phyloP scores from a whole-genome alignment of 2,329 filamentous ascomycete genomes.

The Trichophyton rubrum region DNA sequence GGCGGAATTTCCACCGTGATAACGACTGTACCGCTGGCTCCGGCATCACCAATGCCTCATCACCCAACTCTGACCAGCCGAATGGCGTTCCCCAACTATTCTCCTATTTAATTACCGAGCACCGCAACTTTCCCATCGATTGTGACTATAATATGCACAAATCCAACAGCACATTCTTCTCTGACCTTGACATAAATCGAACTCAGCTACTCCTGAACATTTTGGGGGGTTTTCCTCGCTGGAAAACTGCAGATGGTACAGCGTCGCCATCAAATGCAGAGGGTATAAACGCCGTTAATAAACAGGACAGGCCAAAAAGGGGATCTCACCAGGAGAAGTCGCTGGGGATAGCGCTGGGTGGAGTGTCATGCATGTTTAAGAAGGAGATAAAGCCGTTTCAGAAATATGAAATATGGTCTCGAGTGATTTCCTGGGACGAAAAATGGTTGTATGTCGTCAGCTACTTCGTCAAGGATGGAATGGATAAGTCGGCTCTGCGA shows the following conservation, averaged over 20 bases:
- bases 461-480: conserved; percentile 48
- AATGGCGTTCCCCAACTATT: neutral
- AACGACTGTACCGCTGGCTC: neutral
- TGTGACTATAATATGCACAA: conserved; percentile 17
- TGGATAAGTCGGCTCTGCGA: conserved; percentile 11
- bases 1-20: neutral
- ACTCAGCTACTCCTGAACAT: conserved; percentile 8
- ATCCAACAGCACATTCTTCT: conserved; percentile 15
- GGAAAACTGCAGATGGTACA: neutral
- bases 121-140: conserved; percentile 11
- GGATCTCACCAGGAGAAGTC: neutral
- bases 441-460: conserved; percentile 64
- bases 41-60: neutral
- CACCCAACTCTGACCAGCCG: neutral
- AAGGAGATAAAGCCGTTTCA: conserved; percentile 53
- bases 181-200: conserved; percentile 15
- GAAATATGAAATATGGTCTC: conserved; percentile 56
- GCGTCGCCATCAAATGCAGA: neutral
- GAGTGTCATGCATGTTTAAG: conserved; percentile 55
- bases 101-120: conserved; percentile 3
- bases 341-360: conserved; percentile 51
- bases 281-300: neutral
- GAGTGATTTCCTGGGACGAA: conserved; percentile 56
- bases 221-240: conserved; percentile 7
- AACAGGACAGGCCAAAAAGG: neutral